Conservation (phyloP, 768 basidiomycete species). For the Omphalotus guepiniiformis region DNA sequence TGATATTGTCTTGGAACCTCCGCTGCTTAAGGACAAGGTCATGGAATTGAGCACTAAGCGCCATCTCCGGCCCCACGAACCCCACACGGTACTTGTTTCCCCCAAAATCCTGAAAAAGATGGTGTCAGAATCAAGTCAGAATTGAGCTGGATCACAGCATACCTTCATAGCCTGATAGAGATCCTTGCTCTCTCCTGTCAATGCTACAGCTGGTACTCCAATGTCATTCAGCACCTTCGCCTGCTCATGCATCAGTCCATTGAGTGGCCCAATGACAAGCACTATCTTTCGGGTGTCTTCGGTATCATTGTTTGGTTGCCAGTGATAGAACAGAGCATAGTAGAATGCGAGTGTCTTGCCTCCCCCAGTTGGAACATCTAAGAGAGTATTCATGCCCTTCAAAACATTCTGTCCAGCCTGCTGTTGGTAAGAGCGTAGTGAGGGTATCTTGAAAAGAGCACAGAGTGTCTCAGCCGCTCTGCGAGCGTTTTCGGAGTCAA, state of each 20-base stretch:
- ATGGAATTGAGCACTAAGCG: conserved; percentile 2
- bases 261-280: conserved; percentile 15
- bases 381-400: conserved; percentile 5
- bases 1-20: conserved; percentile 5
- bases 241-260: conserved; percentile 10
- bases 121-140: neutral
- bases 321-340: conserved; percentile 15
- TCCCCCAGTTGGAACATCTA: conserved; percentile 16
- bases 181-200: conserved; percentile 1
- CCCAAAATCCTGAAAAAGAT: neutral
- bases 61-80: conserved; percentile 6
- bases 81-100: neutral
- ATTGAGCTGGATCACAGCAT: neutral
- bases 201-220: conserved; percentile 4
- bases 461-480: neutral
- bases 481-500: neutral
- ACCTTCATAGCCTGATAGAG: neutral
- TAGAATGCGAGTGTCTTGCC: conserved; percentile 18
- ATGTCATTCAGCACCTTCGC: conserved; percentile 4
- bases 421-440: conserved; percentile 6
- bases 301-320: conserved; percentile 9
- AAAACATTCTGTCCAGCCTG: conserved; percentile 10
- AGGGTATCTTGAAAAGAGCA: conserved; percentile 1
- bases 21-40: conserved; percentile 1
- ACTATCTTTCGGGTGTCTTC: conserved; percentile 12